phyloP scores from a whole-genome alignment of 768 basidiomycete species.

The Suillus luteus region DNA sequence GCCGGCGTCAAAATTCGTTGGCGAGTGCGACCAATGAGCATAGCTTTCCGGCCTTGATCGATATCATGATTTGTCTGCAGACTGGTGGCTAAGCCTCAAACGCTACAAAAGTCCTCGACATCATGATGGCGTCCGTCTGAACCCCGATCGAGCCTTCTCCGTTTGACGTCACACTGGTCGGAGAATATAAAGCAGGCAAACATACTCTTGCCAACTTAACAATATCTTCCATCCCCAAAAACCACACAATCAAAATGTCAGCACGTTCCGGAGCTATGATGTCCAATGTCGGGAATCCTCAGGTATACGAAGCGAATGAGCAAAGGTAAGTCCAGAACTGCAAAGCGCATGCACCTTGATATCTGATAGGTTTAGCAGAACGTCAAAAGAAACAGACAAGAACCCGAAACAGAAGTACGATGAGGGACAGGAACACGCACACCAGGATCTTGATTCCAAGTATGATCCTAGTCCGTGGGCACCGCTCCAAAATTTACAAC shows the following conservation, averaged over 20 bases:
- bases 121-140: constrained; percentile 2
- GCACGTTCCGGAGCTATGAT: constrained; percentile 43
- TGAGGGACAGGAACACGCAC: constrained; percentile 36
- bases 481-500: background rate
- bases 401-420: constrained; percentile 32
- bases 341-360: constrained; percentile 10
- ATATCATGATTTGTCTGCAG: background rate
- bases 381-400: constrained; percentile 24
- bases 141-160: background rate
- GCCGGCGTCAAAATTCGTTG: background rate
- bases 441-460: constrained; percentile 45
- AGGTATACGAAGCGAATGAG: constrained; percentile 49
- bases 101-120: background rate
- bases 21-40: background rate
- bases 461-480: constrained; percentile 21
- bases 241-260: constrained; percentile 10
- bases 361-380: constrained; percentile 18
- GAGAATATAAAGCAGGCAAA: background rate
- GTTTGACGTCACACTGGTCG: constrained; percentile 7
- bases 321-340: constrained; percentile 41
- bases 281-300: constrained; percentile 51
- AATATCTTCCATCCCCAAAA: background rate
- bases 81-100: background rate
- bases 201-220: background rate
- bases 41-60: background rate